These are phyloP conservation scores for Dipodascopsis uninucleata DNA, from an alignment of 805 yeast species.

Conservation along the genomic window DNA sequence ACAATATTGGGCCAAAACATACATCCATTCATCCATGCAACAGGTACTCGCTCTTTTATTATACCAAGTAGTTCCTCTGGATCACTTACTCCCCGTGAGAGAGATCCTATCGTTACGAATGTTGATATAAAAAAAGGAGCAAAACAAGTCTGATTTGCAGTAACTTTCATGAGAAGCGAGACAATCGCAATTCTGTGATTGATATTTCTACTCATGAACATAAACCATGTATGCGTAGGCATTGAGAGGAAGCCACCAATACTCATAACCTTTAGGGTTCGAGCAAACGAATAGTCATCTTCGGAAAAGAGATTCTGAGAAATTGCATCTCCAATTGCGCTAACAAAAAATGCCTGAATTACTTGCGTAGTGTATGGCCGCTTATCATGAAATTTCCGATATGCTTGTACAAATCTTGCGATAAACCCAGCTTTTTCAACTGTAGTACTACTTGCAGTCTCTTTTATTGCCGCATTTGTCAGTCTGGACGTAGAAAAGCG, in stretches of 20 bases:
- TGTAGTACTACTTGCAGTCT: too few relatives aligned
- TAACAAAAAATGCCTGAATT: conserved; percentile 16
- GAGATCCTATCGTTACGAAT: conserved; percentile 17
- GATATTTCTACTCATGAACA: conserved; percentile 18
- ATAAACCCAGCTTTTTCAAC: too few relatives aligned
- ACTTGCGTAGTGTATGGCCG: conserved; percentile 23
- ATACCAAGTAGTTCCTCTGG: conserved; percentile 5
- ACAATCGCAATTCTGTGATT: conserved; percentile 17
- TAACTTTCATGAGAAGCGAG: conserved; percentile 17
- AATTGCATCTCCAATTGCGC: conserved; percentile 15
- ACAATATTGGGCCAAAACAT: conserved; percentile 28
- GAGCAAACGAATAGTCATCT: conserved; percentile 7
- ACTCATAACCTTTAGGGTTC: conserved; percentile 22
- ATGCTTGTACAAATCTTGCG: conserved; percentile 5
- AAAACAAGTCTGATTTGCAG: conserved; percentile 20
- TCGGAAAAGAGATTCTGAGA: conserved; percentile 21
- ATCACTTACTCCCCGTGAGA: conserved; percentile 17
- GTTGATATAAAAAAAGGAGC: conserved; percentile 25
- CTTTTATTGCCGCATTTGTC: too few relatives aligned
- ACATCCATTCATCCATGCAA: conserved; percentile 27
- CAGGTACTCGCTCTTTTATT: conserved; percentile 21
- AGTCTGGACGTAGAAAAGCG: too few relatives aligned
- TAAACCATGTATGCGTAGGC: conserved; percentile 22
- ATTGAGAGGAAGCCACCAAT: conserved; percentile 19
- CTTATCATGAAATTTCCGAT: conserved; percentile 19